Evolutionary conservation across 192 early-diverging fungal genomes (phyloP), one percentile per base, ranked within the genome.

Genomic region (Coemansia javaensis): DNA sequence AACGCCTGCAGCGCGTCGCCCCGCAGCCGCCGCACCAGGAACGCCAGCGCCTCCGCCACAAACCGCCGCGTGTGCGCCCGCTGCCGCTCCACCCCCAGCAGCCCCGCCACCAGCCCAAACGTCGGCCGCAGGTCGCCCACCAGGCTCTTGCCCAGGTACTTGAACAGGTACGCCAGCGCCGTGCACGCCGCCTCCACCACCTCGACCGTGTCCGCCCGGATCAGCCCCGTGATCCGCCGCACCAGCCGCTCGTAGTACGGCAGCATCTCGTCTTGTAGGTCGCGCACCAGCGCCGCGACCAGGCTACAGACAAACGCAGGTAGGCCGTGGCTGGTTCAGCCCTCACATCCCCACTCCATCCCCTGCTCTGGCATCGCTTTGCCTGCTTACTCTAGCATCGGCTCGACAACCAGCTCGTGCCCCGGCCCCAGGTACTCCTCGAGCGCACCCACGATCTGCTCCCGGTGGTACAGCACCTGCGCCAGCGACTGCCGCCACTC

Each of bases 251-350:
- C 78, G 51, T 87, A 90, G 61, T 88, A 85, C 20, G 83, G 82
- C 53, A 83, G 85, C 15, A 95, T 81, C 52, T 98, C 94, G 5
- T 85, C 86, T 66, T 93, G 88, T n/a, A 99, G 69, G 68, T 99
- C 97, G 44, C 80, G 85, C 11, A 89, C 85, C 38, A 99, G 68
- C 21, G 87, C 77, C n/a, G 85, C 85, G 0, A 82, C 74, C 48
- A 98, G 62, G 45, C 88, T 72, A 72, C 32, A 53, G 5, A 25
- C n/a, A 11, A 50, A 50, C 7, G 7, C 32, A n/a, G 11, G 15
- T 34, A 17, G 30, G 28, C 4, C 17, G 1, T 41, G 13, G 16
- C 22, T 49, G 22, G 1, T 16, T 37, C 23, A n/a, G n/a, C n/a
- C n/a, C n/a, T n/a, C n/a, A n/a, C n/a, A n/a, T n/a, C n/a, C n/a